Conservation (phyloP, 1,284 basidiomycete species). For the Tilletia setariae region DNA sequence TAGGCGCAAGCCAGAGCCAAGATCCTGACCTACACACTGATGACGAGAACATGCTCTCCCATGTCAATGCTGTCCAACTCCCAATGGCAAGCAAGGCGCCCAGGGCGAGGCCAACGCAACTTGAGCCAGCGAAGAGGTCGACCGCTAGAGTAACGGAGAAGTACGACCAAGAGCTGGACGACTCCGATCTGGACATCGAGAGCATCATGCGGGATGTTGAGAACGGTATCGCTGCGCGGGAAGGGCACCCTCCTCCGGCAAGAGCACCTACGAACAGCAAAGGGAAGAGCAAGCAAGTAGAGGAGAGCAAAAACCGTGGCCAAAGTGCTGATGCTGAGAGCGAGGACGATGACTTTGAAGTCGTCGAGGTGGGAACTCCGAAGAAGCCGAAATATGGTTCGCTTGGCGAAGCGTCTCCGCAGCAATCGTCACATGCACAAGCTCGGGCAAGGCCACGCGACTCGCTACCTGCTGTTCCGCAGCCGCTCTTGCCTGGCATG, state of each 20-base stretch:
- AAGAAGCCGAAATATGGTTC: not conserved
- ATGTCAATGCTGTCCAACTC: no score
- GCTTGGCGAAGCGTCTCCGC: no score
- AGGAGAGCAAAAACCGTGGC: not conserved
- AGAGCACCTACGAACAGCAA: not conserved
- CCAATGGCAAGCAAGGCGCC: no score
- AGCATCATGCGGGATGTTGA: conserved; percentile 12
- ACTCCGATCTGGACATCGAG: conserved; percentile 12
- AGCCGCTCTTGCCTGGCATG: conserved; percentile 11
- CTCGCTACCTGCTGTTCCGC: conserved; percentile 12
- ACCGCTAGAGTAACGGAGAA: no score
- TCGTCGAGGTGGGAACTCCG: not conserved
- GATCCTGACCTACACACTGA: not conserved
- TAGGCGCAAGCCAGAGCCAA: not conserved
- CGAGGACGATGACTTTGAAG: not conserved
- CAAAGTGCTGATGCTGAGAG: not conserved
- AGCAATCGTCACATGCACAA: not conserved
- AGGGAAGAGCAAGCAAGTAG: not conserved
- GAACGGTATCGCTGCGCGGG: not conserved
- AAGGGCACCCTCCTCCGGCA: not conserved
- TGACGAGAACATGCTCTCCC: not conserved
- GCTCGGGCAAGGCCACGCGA: conserved; percentile 2
- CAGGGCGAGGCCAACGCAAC: no score
- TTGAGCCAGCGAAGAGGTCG: no score
- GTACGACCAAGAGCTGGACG: not conserved